Conservation (phyloP, 1,284 basidiomycete genomes). For the Rhizoctonia solani region DNA sequence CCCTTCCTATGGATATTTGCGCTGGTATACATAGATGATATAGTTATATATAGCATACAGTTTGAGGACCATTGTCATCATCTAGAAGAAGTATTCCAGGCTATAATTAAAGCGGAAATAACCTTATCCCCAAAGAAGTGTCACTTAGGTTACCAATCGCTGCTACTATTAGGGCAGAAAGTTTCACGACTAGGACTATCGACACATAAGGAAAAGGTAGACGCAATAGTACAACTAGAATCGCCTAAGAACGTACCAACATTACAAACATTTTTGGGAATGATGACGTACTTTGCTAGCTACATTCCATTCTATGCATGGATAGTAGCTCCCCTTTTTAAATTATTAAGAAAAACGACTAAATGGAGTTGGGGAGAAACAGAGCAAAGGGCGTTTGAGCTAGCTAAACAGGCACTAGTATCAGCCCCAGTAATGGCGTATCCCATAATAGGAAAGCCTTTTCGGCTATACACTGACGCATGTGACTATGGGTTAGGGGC, state of each 20-base stretch:
- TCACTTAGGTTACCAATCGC: conserved; percentile 45
- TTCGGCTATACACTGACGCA: conserved; percentile 50
- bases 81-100: conserved; percentile 44
- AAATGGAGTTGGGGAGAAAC: conserved; percentile 27
- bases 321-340: conserved; percentile 40
- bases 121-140: conserved; percentile 49
- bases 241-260: conserved; percentile 41
- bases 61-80: conserved; percentile 48
- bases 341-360: conserved; percentile 24
- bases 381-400: conserved; percentile 24
- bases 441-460: conserved; percentile 44
- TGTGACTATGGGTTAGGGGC: conserved; percentile 47
- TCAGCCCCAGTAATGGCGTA: conserved; percentile 41
- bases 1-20: conserved; percentile 50
- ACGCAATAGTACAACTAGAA: conserved; percentile 42
- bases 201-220: conserved; percentile 46
- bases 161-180: conserved; percentile 48
- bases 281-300: conserved; percentile 44
- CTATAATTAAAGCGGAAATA: conserved; percentile 43
- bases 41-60: conserved; percentile 46
- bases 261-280: conserved; percentile 46
- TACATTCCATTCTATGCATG: conserved; percentile 46
- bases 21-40: conserved; percentile 56
- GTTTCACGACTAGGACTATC: conserved; percentile 45
- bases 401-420: conserved; percentile 26